Conservation (phyloP, 2,329 filamentous ascomycete species). For the Talaromyces marneffei region DNA sequence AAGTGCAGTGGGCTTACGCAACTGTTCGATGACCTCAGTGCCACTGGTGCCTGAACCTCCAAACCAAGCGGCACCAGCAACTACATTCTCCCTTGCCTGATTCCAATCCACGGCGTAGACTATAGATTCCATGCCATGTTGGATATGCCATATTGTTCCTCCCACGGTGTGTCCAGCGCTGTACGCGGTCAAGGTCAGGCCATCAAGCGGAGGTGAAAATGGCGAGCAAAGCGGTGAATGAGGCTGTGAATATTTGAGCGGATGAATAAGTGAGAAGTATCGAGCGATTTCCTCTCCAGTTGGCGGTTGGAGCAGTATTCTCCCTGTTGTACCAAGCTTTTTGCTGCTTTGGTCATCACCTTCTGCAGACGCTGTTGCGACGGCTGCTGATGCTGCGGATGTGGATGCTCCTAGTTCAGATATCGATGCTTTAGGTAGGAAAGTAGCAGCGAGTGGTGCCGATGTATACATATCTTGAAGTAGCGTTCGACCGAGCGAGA, state of each 20-base stretch:
- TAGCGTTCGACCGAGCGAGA: slow-evolving; percentile 83
- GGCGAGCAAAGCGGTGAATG: slow-evolving; percentile 83
- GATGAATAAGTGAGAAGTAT: slow-evolving; percentile 86
- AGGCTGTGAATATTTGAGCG: slow-evolving; percentile 93
- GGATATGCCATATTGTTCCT: slow-evolving; percentile 98
- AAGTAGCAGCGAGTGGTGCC: slow-evolving; percentile 77
- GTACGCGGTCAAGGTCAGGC: slow-evolving; percentile 91
- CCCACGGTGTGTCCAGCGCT: slow-evolving; percentile 93
- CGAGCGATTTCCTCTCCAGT: slow-evolving; percentile 81
- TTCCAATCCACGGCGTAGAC: slow-evolving; percentile 99
- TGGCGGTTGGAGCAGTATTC: slow-evolving; percentile 61
- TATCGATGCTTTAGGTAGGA: slow-evolving; percentile 68
- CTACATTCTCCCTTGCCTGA: slow-evolving; percentile 90
- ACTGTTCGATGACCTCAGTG: slow-evolving; percentile 85
- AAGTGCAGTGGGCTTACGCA: slow-evolving; percentile 87
- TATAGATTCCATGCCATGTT: slow-evolving; percentile 92
- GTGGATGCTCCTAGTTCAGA: slow-evolving; percentile 50
- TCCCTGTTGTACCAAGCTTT: slow-evolving; percentile 23
- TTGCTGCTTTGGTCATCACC: slow-evolving; percentile 28
- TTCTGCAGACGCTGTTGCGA: slow-evolving; percentile 26
- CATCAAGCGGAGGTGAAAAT: slow-evolving; percentile 82
- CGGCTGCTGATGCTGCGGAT: slow-evolving; percentile 30
- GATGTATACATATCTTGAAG: slow-evolving; percentile 90
- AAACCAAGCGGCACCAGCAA: slow-evolving; percentile 89
- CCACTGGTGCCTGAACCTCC: slow-evolving; percentile 73